Evolutionary conservation across 495 filamentous ascomycete species (phyloP).

Genomic region (Daldinia concentrica): DNA sequence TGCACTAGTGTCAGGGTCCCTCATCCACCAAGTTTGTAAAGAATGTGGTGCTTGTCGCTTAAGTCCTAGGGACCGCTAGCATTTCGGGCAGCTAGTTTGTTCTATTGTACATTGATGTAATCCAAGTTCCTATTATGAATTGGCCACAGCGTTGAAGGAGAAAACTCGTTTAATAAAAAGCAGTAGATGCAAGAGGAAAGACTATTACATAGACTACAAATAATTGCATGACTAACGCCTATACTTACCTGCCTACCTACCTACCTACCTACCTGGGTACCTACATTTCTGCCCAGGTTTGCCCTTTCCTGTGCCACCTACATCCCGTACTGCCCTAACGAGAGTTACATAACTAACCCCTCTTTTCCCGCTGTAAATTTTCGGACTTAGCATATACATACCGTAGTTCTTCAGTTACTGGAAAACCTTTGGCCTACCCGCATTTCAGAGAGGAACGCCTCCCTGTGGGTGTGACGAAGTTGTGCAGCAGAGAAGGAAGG

Average conservation of each 20-base stretch:
- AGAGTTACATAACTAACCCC: slow-evolving; percentile 2
- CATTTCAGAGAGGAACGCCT: neutral
- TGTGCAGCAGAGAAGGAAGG: neutral
- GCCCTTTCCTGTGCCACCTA: neutral
- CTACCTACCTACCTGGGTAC: neutral
- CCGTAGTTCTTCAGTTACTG: neutral
- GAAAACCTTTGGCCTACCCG: neutral
- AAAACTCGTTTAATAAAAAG: slow-evolving; percentile 26
- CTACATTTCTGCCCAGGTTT: neutral
- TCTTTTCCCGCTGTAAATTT: neutral
- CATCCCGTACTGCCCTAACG: slow-evolving; percentile 21
- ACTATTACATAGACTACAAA: neutral
- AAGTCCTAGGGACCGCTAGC: slow-evolving; percentile 26
- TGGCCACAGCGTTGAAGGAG: slow-evolving; percentile 28
- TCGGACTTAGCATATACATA: neutral
- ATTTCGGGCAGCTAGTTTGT: slow-evolving; percentile 17
- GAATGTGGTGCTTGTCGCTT: slow-evolving; percentile 38
- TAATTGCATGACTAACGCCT: neutral
- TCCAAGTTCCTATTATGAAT: slow-evolving; percentile 24
- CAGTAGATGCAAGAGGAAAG: slow-evolving; percentile 11
- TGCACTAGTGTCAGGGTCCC: slow-evolving; percentile 32
- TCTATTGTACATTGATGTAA: slow-evolving; percentile 29
- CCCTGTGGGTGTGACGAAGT: slow-evolving; percentile 8
- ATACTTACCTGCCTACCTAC: neutral
- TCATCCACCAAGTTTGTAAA: slow-evolving; percentile 25